A percentile compares a stretch with the other conserved stretches of the same genome.
These are phyloP conservation scores for Acorus gramineus DNA, from an alignment of 106 monocot genomes.

Conservation along the genomic window DNA sequence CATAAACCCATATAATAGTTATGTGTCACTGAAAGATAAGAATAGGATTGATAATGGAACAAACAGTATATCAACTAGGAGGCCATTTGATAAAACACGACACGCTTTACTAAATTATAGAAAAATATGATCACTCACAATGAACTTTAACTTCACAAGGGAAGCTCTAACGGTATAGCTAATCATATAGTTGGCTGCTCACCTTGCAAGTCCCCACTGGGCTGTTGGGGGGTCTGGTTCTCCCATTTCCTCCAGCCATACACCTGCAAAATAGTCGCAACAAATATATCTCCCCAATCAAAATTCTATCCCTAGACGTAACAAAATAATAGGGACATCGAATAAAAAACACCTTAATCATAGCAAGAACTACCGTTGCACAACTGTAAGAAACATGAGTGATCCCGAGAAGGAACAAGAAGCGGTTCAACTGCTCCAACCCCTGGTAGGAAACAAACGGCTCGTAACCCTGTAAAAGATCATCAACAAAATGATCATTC, in stretches of 20 bases:
- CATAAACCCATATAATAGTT: too few species aligned
- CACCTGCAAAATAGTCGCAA: conserved; percentile 26
- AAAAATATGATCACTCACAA: too few species aligned
- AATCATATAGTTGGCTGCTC: too few species aligned
- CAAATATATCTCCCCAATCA: too few species aligned
- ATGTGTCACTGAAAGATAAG: too few species aligned
- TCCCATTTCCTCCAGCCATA: conserved; percentile 94
- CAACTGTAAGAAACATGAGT: conserved; percentile 2
- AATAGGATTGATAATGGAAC: too few species aligned
- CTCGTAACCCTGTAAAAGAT: background rate
- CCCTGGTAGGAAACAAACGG: conserved; percentile 10
- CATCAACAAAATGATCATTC: background rate
- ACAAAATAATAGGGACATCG: too few species aligned
- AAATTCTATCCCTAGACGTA: too few species aligned
- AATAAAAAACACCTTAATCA: conserved; percentile 3
- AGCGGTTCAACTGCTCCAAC: conserved; percentile 6
- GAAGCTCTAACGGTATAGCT: background rate
- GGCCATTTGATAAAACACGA: too few species aligned
- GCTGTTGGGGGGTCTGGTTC: conserved; percentile 27
- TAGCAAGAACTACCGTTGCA: background rate
- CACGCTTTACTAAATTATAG: too few species aligned
- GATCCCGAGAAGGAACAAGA: conserved; percentile 8
- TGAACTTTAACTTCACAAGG: background rate
- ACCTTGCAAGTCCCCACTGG: conserved; percentile 34
- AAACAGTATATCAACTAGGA: too few species aligned